Conservation (phyloP, 2,329 filamentous ascomycete species). For the Chrysoporthe cubensis region DNA sequence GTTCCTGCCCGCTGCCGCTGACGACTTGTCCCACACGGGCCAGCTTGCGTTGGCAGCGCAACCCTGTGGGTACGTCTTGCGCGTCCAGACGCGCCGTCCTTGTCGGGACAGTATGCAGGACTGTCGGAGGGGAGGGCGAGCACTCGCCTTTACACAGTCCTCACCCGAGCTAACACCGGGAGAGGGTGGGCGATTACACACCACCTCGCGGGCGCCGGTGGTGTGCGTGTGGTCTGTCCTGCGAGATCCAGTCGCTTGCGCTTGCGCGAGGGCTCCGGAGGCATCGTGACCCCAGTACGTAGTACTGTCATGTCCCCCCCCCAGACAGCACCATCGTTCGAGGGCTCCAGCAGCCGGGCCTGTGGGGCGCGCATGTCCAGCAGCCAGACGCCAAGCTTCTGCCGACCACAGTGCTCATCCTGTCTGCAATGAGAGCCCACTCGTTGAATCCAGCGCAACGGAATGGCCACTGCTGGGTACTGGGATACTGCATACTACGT, state of each 20-base stretch:
- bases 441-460: not conserved
- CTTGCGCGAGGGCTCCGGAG: not conserved
- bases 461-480: not conserved
- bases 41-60: not conserved
- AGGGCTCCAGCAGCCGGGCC: not conserved
- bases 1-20: not conserved
- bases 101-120: not conserved
- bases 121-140: not conserved
- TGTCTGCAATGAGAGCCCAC: conserved; percentile 1
- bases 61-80: conserved; percentile 9
- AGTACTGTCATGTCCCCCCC: not conserved
- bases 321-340: no score
- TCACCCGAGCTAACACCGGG: not conserved
- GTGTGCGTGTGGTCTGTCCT: not conserved
- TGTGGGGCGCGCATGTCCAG: not conserved
- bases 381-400: conserved; percentile 1
- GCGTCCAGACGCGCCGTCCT: conserved; percentile 7
- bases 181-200: not conserved
- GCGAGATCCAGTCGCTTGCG: not conserved
- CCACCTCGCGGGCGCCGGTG: not conserved
- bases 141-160: not conserved
- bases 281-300: not conserved
- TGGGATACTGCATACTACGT: no score
- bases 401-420: not conserved
- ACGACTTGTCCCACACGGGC: not conserved